Evolutionary conservation across 148 eudicot genomes (phyloP).

Genomic region (Dysphania ambrosioides): DNA sequence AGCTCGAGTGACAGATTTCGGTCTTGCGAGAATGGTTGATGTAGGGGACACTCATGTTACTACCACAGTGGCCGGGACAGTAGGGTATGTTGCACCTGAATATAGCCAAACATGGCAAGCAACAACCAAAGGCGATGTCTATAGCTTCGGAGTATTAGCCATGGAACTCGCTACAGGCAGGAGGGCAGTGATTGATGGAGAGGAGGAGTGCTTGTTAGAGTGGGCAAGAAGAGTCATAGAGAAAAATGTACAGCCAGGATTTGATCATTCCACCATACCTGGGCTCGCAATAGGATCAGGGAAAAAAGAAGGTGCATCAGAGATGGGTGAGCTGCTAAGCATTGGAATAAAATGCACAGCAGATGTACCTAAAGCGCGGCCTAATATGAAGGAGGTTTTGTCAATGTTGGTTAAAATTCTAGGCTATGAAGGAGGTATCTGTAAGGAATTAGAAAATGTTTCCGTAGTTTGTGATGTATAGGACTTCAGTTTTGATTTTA

Average conservation of each 20-base stretch:
- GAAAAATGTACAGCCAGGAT: constrained; percentile 30
- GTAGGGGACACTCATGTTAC: constrained; percentile 74
- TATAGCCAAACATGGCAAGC: constrained; percentile 95
- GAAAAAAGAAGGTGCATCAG: constrained; percentile 46
- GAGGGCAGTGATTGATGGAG: constrained; percentile 77
- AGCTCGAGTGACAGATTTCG: constrained; percentile 87
- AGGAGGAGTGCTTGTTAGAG: constrained; percentile 87
- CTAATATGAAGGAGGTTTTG: constrained; percentile 90
- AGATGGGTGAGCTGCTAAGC: constrained; percentile 60
- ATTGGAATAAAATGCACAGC: constrained; percentile 73
- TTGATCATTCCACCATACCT: constrained; percentile 30
- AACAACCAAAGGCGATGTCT: constrained; percentile 94
- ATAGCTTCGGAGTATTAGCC: constrained; percentile 80
- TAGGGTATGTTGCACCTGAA: constrained; percentile 94
- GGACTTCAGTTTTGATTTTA: not conserved
- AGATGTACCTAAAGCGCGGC: constrained; percentile 71
- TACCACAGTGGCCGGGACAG: constrained; percentile 90
- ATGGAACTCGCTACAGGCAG: constrained; percentile 95
- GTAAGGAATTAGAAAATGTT: constrained; percentile 13
- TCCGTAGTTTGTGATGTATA: constrained; percentile 30
- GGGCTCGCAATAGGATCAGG: constrained; percentile 42
- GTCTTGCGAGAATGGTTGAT: constrained; percentile 74
- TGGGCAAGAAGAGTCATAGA: constrained; percentile 69
- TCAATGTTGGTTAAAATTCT: constrained; percentile 54
- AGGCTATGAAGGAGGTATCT: constrained; percentile 22